phyloP scores from a whole-genome alignment of 345 rosid species.

The Eucalyptus coolabah region DNA sequence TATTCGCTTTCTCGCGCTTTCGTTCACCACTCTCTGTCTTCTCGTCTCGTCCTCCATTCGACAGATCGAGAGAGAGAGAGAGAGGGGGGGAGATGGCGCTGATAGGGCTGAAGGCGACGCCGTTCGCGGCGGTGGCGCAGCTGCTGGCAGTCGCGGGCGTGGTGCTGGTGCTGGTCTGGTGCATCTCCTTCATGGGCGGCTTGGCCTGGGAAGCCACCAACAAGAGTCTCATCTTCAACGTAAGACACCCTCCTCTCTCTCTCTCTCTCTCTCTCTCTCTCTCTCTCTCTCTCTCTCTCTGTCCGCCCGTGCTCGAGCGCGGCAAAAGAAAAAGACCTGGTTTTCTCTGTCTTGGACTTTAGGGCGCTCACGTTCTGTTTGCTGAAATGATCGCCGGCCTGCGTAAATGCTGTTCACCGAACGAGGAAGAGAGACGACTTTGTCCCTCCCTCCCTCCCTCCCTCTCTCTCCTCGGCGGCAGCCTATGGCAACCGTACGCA shows the following conservation, averaged over 20 bases:
- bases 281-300: not conserved
- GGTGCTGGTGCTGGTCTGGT: conserved; percentile 77
- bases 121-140: conserved; percentile 52
- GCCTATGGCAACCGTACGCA: not conserved
- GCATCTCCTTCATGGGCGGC: conserved; percentile 65
- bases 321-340: not conserved
- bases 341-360: not conserved
- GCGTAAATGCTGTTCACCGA: not conserved
- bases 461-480: not conserved
- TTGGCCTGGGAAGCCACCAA: conserved; percentile 82
- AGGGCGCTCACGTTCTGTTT: not conserved
- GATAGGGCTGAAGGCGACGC: conserved; percentile 32
- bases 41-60: not conserved
- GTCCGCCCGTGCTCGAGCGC: too few relatives aligned
- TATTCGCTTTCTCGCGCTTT: not conserved
- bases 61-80: not conserved
- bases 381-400: not conserved
- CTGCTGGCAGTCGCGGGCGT: conserved; percentile 44
- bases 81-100: conserved; percentile 14
- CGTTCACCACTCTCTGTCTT: not conserved
- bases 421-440: not conserved
- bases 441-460: not conserved
- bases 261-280: not conserved
- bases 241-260: not conserved
- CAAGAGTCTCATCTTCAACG: conserved; percentile 91